Base-by-base conservation (phyloP, 345 rosid species). In the Salix udensis region DNA sequence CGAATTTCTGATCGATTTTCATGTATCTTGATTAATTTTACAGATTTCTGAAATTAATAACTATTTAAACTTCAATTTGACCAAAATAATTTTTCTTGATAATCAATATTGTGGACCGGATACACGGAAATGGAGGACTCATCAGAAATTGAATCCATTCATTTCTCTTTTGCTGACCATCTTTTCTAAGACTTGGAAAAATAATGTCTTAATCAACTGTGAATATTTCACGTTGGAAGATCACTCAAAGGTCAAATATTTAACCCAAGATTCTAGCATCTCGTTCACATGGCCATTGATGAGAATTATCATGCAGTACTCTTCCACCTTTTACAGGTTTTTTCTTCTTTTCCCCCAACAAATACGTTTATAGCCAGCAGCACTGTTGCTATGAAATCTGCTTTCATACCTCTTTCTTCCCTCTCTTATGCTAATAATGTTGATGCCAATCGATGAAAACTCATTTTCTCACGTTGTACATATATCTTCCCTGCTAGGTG, bases 1-100 rank as follows among this genome's bases (percentile, higher is more conserved):
- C 5, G 37, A 4, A 6, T 34, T 0, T 34, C 5, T 0, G 0
- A 4, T 30, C 0, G 3, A 2, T 30, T 31, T 34, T 4, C 5
- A 4, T 34, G 36, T 34, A 34, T 34, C 36, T 34, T 34, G 5
- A 31, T 4, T 34, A 34, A 0, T 4, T 4, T 34, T 4, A 34
- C 0, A 34, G 34, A 34, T 34, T 34, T 34, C 0, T 34, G 0
- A 34, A 34, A 34, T 34, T 34, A 34, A 34, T 4, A 34, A 34
- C 0, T 4, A 34, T 31, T 31, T 31, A 31, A 31, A 31, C 37
- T 4, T 58, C 15, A 58, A 4, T 11, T 0, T 58, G 10, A 10
- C 6, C 64, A 4, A 23, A 23, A 58, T 23, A 58, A 28, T 58
- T 58, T 58, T 23, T 58, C 13, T 58, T 3, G 62, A 23, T 23